phyloP scores from a whole-genome alignment of 768 basidiomycete genomes.

The Pleurotus tuber-regium region DNA sequence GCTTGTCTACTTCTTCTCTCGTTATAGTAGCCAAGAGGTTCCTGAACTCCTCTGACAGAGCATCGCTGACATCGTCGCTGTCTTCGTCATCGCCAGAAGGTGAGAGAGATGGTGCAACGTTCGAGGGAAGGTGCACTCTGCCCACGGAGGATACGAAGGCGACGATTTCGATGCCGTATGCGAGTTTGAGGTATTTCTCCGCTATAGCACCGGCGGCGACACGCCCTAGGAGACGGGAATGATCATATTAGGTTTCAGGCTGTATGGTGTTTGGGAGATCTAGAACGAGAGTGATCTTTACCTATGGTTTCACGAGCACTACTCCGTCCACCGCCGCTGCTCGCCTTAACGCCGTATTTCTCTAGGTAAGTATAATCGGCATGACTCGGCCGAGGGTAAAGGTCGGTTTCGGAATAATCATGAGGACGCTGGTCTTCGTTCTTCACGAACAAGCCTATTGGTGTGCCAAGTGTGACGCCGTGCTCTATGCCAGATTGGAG shows the following conservation, averaged over 20 bases:
- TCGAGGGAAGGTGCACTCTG: constrained; percentile 77
- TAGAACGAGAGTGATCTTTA: constrained; percentile 23
- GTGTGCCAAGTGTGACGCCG: constrained; percentile 94
- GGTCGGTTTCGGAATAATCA: constrained; percentile 97
- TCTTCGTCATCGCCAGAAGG: constrained; percentile 39
- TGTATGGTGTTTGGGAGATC: no score
- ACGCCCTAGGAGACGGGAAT: constrained; percentile 55
- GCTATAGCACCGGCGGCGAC: constrained; percentile 99
- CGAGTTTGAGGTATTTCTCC: constrained; percentile 88
- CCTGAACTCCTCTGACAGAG: constrained; percentile 80
- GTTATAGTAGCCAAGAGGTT: constrained; percentile 76
- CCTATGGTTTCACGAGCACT: constrained; percentile 98
- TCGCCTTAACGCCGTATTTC: constrained; percentile 97
- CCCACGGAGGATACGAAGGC: constrained; percentile 98
- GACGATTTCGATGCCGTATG: constrained; percentile 90
- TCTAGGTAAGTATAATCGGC: constrained; percentile 98
- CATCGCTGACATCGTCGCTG: constrained; percentile 69
- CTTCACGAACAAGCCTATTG: constrained; percentile 93
- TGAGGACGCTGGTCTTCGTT: constrained; percentile 99
- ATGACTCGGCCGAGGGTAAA: constrained; percentile 95
- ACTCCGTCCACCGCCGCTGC: constrained; percentile 92
- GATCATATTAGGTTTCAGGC: neutral
- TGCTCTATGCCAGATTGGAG: constrained; percentile 93
- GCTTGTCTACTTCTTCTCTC: constrained; percentile 85
- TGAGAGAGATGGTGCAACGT: constrained; percentile 36